These are phyloP conservation scores for Limonomyces culmigenus DNA, from an alignment of 1,284 basidiomycete species.

Conservation along the genomic window DNA sequence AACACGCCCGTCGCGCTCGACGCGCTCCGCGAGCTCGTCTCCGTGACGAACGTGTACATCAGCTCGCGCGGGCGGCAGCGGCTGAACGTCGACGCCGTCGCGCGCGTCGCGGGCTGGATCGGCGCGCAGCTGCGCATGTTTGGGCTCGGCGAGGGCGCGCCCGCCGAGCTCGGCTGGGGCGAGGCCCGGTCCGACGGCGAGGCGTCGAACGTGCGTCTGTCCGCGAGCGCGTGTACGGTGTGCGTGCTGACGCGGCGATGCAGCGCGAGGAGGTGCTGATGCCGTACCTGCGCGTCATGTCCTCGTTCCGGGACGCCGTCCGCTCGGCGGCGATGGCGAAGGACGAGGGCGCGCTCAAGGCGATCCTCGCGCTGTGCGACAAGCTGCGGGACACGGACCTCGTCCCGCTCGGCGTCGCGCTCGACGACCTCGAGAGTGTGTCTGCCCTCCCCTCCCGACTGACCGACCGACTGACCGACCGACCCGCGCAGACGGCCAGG, in stretches of 20 bases:
- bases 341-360: conserved; percentile 46
- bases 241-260: background rate
- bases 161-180: conserved; percentile 56
- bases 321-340: conserved; percentile 69
- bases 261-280: conserved; percentile 77
- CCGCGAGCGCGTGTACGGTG: background rate
- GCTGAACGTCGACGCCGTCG: conserved; percentile 57
- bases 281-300: conserved; percentile 79
- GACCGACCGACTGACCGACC: conserved; percentile 2
- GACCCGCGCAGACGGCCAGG: conserved; percentile 59
- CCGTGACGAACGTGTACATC: conserved; percentile 84
- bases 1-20: conserved; percentile 82
- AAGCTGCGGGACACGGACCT: conserved; percentile 82
- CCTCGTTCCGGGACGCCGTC: conserved; percentile 84
- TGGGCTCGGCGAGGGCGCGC: conserved; percentile 77
- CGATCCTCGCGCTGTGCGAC: conserved; percentile 77
- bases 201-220: conserved; percentile 7
- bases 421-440: conserved; percentile 91
- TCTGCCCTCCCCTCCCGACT: conserved; percentile 5
- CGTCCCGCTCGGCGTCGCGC: conserved; percentile 83
- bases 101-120: conserved; percentile 70
- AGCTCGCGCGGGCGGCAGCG: conserved; percentile 32
- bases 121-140: conserved; percentile 89
- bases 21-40: conserved; percentile 69
- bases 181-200: conserved; percentile 26